A percentile compares a stretch with the other conserved stretches of the same genome.
phyloP scores from a whole-genome alignment of 2,329 filamentous ascomycete genomes.

The Sporothrix globosa region DNA sequence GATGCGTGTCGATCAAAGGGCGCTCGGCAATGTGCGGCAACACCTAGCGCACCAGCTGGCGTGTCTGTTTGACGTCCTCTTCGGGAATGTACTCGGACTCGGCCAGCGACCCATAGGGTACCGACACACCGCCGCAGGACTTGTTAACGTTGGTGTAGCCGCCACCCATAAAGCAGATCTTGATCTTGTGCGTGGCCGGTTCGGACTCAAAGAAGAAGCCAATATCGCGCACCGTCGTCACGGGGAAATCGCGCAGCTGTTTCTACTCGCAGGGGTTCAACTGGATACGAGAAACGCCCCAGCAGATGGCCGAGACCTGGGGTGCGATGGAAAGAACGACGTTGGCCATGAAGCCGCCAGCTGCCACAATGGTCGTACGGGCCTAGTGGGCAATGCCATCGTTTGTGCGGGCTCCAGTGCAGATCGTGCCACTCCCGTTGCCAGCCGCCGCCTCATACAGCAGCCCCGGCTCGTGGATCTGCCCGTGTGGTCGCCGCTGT shows the following conservation, averaged over 20 bases:
- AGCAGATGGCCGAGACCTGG: conserved; percentile 59
- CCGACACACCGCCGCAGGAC: conserved; percentile 25
- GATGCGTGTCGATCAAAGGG: conserved; percentile 57
- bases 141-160: conserved; percentile 52
- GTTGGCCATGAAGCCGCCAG: conserved; percentile 41
- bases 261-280: conserved; percentile 59
- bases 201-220: conserved; percentile 53
- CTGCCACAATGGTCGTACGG: conserved; percentile 36
- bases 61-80: conserved; percentile 57
- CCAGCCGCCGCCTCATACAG: conserved; percentile 43
- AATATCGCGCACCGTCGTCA: conserved; percentile 63
- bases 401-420: conserved; percentile 39
- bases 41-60: conserved; percentile 54
- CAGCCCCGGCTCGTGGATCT: no score
- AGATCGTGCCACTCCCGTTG: conserved; percentile 31
- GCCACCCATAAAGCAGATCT: conserved; percentile 62
- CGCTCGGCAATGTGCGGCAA: conserved; percentile 57
- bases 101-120: conserved; percentile 46
- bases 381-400: not conserved
- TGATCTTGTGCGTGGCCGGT: conserved; percentile 59
- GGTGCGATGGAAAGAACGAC: conserved; percentile 53
- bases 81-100: conserved; percentile 56
- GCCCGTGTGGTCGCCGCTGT: no score
- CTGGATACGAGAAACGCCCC: conserved; percentile 63
- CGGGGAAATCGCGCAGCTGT: conserved; percentile 60